These are phyloP conservation scores for Myriosclerotinia duriaeana DNA, from an alignment of 2,329 filamentous ascomycete genomes.

Conservation along the genomic window DNA sequence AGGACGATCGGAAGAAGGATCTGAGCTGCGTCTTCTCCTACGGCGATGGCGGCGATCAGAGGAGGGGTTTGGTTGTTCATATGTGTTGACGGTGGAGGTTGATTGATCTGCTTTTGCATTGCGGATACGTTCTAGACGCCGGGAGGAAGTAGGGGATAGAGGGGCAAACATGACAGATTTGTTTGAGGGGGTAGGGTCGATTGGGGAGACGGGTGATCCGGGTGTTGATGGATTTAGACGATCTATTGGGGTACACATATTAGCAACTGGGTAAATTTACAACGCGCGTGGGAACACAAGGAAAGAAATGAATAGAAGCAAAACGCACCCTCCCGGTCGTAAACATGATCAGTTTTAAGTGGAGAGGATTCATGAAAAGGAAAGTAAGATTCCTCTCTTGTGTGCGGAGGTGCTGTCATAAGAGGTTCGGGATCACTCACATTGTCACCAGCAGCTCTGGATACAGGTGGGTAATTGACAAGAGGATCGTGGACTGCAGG, in stretches of 20 bases:
- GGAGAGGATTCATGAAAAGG: slow-evolving; percentile 37
- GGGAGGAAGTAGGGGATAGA: slow-evolving; percentile 37
- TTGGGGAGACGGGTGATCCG: not conserved
- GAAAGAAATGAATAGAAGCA: slow-evolving; percentile 20
- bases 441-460: slow-evolving; percentile 37
- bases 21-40: slow-evolving; percentile 34
- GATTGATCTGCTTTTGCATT: slow-evolving; percentile 18
- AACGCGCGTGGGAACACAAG: not conserved
- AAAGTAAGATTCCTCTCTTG: slow-evolving; percentile 30
- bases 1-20: slow-evolving; percentile 37
- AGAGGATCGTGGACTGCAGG: slow-evolving; percentile 30
- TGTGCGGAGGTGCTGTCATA: slow-evolving; percentile 22
- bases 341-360: slow-evolving; percentile 31
- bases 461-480: slow-evolving; percentile 30
- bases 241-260: not conserved
- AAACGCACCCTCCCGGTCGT: slow-evolving; percentile 30
- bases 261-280: not conserved
- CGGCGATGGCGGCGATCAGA: slow-evolving; percentile 25
- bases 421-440: slow-evolving; percentile 37
- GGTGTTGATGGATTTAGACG: slow-evolving; percentile 17
- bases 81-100: slow-evolving; percentile 16
- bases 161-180: slow-evolving; percentile 41
- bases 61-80: slow-evolving; percentile 20
- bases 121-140: slow-evolving; percentile 22
- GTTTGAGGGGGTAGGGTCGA: slow-evolving; percentile 20